Base-by-base conservation (phyloP, 2,329 filamentous ascomycete genomes). In the Fusarium buxicola region DNA sequence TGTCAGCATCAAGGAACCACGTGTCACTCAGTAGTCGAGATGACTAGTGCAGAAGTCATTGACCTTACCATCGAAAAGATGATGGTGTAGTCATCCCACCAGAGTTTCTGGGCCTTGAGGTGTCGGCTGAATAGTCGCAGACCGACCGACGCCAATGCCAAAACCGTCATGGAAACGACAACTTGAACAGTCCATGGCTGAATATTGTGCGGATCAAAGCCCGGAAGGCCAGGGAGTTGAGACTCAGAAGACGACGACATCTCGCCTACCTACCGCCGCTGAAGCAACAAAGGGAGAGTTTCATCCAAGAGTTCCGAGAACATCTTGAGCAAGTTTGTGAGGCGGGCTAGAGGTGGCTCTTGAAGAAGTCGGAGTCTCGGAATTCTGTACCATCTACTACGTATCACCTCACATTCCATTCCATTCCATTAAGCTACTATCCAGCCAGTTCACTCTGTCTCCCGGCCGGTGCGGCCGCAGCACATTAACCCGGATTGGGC, bases 71-170 rank as follows among this genome's bases (percentile, higher is more conserved):
- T 79, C 1, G 81, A 82, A 46, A 78, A 81, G 0, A 82, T 54
- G 52, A 83, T 80, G 68, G 81, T 74, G 66, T 76, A 82, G 65
- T 83, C 81, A 70, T 83, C 81, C 81, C 80, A 82, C 81, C 81
- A 83, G 6, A 82, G 65, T 55, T 69, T 67, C 52, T 81, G 80
- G 3, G 70, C 75, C 40, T 79, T 80, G 39, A 81, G 68, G 44
- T 74, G 73, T 10, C 81, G 78, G 52, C 78, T 78, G 25, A 76
- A 50, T 6, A 83, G 45, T 3, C 81, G 75, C 12, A 82, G 67
- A n/a, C 34, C 69, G 11, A 82, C 78, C 3, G 73, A 69, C 1
- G 74, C 32, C 15, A 78, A 59, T 2, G 80, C 76, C 24, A 83
- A 68, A 7, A 76, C 69, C 0, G 80, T 82, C 58, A 82, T 73